Percentiles rank a stretch among this genome's conserved stretches.
Evolutionary conservation across 176 grass and related monocot genomes (phyloP).

Genomic region (Triticum urartu): DNA sequence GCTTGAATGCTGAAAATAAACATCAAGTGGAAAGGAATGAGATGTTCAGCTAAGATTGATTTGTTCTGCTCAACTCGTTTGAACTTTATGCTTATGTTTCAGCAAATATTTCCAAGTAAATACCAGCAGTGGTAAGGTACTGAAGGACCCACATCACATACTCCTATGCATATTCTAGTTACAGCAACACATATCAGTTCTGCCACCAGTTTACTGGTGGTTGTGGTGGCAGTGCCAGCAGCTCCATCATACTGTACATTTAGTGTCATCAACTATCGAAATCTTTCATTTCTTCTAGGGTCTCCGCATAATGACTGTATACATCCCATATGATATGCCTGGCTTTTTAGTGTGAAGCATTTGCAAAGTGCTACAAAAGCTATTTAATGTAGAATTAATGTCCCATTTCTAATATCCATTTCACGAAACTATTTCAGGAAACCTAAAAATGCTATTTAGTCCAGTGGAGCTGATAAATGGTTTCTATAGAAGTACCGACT

Average conservation of each 20-base stretch:
- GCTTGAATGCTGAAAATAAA: constrained; percentile 77
- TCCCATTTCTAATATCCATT: neutral
- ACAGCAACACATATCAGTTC: neutral
- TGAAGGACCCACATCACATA: neutral
- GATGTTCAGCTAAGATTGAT: neutral
- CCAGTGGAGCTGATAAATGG: neutral
- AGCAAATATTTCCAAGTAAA: neutral
- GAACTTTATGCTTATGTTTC: neutral
- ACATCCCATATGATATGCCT: neutral
- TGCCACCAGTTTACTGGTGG: neutral
- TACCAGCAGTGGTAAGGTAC: neutral
- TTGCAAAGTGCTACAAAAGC: neutral
- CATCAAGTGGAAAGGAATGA: neutral
- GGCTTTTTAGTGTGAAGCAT: neutral
- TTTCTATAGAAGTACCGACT: neutral
- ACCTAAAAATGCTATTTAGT: neutral
- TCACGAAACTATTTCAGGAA: neutral
- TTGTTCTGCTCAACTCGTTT: neutral
- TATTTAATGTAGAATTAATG: neutral
- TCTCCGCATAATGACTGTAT: neutral
- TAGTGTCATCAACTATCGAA: neutral
- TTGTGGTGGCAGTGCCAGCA: neutral
- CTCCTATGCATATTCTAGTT: neutral
- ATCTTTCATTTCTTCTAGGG: neutral
- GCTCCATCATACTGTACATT: neutral